Base-by-base conservation (phyloP, 2,329 filamentous ascomycete species). In the Fusarium mangiferae region DNA sequence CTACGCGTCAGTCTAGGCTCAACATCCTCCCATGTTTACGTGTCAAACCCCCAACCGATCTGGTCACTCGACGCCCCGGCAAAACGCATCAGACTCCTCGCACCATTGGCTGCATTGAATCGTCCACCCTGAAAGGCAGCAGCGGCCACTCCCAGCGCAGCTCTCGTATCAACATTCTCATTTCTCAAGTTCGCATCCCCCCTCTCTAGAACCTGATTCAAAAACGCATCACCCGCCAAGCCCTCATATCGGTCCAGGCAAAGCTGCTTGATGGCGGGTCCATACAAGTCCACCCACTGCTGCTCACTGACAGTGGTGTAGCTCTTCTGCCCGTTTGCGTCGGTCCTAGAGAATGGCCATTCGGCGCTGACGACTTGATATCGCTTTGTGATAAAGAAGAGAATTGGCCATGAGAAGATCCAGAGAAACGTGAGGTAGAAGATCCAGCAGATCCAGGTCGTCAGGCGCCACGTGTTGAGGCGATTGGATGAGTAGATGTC, bases 1-100 rank as follows among this genome's bases (percentile, higher is more conserved):
- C 30, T 33, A 14, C 30, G 30, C 1, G 30, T 33, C 30, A 33
- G 30, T 33, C 1, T 14, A 33, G 30, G 30, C 12, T 33, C 30
- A 14, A 33, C 1, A 17, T 15, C 7, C 24, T 38, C 18, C 4
- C 15, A n/a, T 12, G 6, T 30, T 62, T n/a, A 76, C 2, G 70
- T 74, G 10, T 76, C 74, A 14, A 77, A 76, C 2, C 75, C 74
- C 75, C 75, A 76, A 36, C 75, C 75, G 14, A 77, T 41, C 46
- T 63, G 70, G 10, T 76, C 75, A 13, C 54, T 72, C 3, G 62
- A 38, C 8, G 60, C 67, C 7, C 64, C 74, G 7, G 58, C 66
- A 15, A 75, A 41, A 2, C 62, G 59, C 72, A 76, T 70, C 49
- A 76, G 9, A 24, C 59, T 69, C 35, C 48, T 76, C 14, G 57